Base-by-base conservation (phyloP, 208 protist genomes). In the Endotrypanum monterogeii region DNA sequence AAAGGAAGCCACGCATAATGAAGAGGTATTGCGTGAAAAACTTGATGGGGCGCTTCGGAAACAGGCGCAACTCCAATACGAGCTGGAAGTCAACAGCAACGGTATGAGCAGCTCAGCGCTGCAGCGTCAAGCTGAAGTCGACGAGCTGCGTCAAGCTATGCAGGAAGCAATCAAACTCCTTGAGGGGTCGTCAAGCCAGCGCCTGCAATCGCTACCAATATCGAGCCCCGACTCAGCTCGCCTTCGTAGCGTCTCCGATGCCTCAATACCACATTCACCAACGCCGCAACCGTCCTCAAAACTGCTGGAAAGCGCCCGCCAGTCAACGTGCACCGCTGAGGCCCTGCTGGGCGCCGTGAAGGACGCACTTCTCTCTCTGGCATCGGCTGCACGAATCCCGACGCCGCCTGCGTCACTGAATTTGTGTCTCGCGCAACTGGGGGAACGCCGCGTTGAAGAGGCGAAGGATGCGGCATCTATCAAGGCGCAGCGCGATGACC, bases 61-160 rank as follows among this genome's bases (percentile, higher is more conserved):
- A 32, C 76, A 75, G 63, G 32, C 54, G 1, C 54, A 25, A 3
- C 55, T 80, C 46, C 56, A 72, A 65, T 61, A 30, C 18, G 71
- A 71, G 25, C 14, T 76, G n/a, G 63, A 76, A 18, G 32, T 51
- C n/a, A 35, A 37, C 65, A 69, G 70, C 51, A 39, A 58, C 28
- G 62, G 50, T 41, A 41, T 66, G 23, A 69, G 32, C 54, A 69
- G 39, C 3, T 30, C 63, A 30, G 51, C 37, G 61, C 68, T 57
- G 50, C 75, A 48, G 18, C 75, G 50, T 20, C 51, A 71, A 58
- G 39, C 50, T 18, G 75, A 80, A 44, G 44, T 80, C 16, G 5
- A 57, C 37, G 75, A 74, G 30, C 67, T 79, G 48, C 67, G 74
- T 11, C 58, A 73, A 37, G 51, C 74, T 18, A 79, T 79, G 67